Base-by-base conservation (phyloP, 352 stramenopile species). In the Globisporangium radiosum region DNA sequence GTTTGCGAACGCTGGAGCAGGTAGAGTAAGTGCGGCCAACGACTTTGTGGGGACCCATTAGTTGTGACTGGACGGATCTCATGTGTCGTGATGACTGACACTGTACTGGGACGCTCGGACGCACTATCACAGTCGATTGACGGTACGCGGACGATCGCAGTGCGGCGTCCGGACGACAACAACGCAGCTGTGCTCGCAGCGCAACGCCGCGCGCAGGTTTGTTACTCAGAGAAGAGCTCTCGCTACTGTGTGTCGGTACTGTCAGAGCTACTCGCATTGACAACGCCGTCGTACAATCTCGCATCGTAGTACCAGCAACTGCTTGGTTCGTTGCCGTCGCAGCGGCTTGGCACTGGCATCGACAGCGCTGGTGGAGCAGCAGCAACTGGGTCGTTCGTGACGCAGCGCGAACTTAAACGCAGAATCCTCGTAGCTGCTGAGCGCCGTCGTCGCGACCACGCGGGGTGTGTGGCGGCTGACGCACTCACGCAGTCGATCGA, bases 351-450 rank as follows among this genome's bases (percentile, higher is more conserved):
- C 6, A 43, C 40, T 38, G 48, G 40, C 5, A 39, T 13, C 15
- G 11, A 14, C 7, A 33, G 45, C 13, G 39, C 25, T 38, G 56
- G 37, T 8, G 25, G 33, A 51, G n/a, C 39, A 19, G 14, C 45
- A 15, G 1, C 15, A 42, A 7, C 25, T 43, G 10, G 3, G 14
- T 25, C 40, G 44, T 25, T 25, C 19, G 19, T 25, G 54, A 43
- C 17, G 5, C 37, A 14, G 25, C 37, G 43, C 15, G 8, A 53
- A 17, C 64, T 85, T 13, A 64, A 72, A 39, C 45, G 42, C 11
- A 79, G 75, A n/a, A 65, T 75, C 9, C 44, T 85, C 9, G 73
- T 75, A n/a, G 77, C 75, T n/a, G 76, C 76, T 5, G 79, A 87
- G 47, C 70, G 74, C 9, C 75, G 77, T 56, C 73, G 70, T 1